phyloP scores from a whole-genome alignment of 441 rosid species.

The Rhodomyrtus psidioides region DNA sequence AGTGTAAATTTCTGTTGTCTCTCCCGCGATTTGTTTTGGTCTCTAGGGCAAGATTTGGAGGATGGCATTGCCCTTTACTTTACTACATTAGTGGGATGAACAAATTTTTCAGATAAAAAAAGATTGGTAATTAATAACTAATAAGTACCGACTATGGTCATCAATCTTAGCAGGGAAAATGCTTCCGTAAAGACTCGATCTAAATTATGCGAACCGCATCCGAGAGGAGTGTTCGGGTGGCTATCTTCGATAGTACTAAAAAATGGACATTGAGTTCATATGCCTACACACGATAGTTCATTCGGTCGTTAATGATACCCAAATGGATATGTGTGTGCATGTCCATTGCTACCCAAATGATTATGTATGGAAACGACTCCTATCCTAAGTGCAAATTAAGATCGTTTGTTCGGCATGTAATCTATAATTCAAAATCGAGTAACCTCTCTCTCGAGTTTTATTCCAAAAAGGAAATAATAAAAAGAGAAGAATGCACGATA shows the following conservation, averaged over 20 bases:
- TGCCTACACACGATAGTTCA: too few species aligned
- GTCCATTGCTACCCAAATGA: not conserved
- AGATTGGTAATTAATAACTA: not conserved
- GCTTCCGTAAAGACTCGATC: too few species aligned
- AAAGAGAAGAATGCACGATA: not conserved
- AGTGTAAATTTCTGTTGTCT: not conserved
- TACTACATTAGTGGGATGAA: not conserved
- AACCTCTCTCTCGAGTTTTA: not conserved
- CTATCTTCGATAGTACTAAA: rapidly evolving
- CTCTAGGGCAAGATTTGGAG: not conserved
- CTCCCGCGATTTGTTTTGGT: not conserved
- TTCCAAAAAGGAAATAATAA: rapidly evolving
- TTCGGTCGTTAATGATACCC: too few species aligned
- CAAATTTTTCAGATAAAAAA: not conserved
- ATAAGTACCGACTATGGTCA: not conserved
- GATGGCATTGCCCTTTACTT: not conserved
- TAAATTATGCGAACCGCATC: not conserved
- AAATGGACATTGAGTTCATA: not conserved
- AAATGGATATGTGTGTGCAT: too few species aligned
- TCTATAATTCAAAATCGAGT: not conserved
- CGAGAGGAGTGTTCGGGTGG: not conserved
- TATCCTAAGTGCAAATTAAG: too few species aligned
- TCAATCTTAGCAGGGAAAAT: too few species aligned
- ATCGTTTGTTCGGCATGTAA: too few species aligned
- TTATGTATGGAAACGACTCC: not conserved